Conservation (phyloP, 257 asterid species). For the Forsythia suspensa region DNA sequence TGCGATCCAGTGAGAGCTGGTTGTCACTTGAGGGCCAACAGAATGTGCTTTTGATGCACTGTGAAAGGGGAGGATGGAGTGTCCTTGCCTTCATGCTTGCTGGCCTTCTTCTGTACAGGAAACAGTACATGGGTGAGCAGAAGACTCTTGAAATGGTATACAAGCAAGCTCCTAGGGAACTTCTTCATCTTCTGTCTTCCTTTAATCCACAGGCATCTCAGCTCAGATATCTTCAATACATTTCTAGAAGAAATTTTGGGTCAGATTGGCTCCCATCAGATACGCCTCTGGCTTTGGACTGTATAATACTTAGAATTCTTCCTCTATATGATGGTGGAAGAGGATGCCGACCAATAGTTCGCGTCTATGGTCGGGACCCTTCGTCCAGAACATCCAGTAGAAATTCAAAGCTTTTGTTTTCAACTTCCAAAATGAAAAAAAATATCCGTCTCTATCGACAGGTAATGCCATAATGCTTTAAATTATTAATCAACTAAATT, state of each 20-base stretch:
- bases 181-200: slow-evolving; percentile 93
- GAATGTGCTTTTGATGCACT: slow-evolving; percentile 92
- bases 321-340: slow-evolving; percentile 75
- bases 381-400: slow-evolving; percentile 69
- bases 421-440: slow-evolving; percentile 59
- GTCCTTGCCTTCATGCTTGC: slow-evolving; percentile 98
- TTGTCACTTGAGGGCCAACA: slow-evolving; percentile 97
- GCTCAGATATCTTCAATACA: slow-evolving; percentile 95
- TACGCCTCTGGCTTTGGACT: slow-evolving; percentile 81
- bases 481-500: slow-evolving; percentile 10
- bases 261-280: slow-evolving; percentile 95
- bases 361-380: slow-evolving; percentile 92
- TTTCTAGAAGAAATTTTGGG: slow-evolving; percentile 72
- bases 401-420: slow-evolving; percentile 84
- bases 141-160: slow-evolving; percentile 98
- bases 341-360: slow-evolving; percentile 89
- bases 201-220: slow-evolving; percentile 99
- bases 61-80: slow-evolving; percentile 99
- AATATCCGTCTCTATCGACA: slow-evolving; percentile 60
- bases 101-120: slow-evolving; percentile 92
- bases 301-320: slow-evolving; percentile 66
- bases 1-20: slow-evolving; percentile 99
- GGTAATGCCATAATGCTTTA: slow-evolving; percentile 49
- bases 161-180: slow-evolving; percentile 97
- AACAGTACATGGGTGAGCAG: slow-evolving; percentile 90